Base-by-base conservation (phyloP, 352 stramenopile species). In the Phytopythium chamaehyphon region DNA sequence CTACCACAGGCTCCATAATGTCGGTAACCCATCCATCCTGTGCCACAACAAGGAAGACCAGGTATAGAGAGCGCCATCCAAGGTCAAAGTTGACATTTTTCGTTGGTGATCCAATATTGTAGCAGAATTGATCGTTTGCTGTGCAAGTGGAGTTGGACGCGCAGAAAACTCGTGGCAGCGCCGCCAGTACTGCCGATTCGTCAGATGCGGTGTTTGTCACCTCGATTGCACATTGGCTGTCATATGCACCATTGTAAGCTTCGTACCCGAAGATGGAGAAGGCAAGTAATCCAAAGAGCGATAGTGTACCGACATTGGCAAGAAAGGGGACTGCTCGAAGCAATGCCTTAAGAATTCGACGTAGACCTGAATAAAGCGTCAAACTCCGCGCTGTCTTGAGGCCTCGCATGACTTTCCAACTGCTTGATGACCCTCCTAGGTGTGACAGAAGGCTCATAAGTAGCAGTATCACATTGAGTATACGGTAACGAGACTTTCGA, bases 211-310 rank as follows among this genome's bases (percentile, higher is more conserved):
- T 47, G n/a, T 6, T 26, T 28, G 21, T 16, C 6, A 48, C 21
- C 8, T 31, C 9, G 23, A 74, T 57, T 2, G 57, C 63, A 52
- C 80, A 90, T 54, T 90, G 75, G 1, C 56, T 56, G 44, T 78
- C 60, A 57, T 73, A 90, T 14, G 64, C 57, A 18, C 73, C 71
- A 23, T 57, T 62, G 59, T 83, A 90, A 18, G 78, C 81, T 40
- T 92, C 81, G 4, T 90, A 65, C 0, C 72, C 76, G 48, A 92
- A 88, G 38, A 92, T 85, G 15, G 77, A 87, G 50, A 92, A 92
- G 18, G 76, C 76, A 10, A 92, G 67, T 23, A 92, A 44, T 7
- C 84, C 84, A 26, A 92, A 92, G 44, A 90, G 62, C 6, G 81
- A 69, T 28, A 92, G 68, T 22, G 76, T 87, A 4, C 59, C 69